Base-by-base conservation (phyloP, 306 rosid species). In the Dalbergia cochinchinensis region DNA sequence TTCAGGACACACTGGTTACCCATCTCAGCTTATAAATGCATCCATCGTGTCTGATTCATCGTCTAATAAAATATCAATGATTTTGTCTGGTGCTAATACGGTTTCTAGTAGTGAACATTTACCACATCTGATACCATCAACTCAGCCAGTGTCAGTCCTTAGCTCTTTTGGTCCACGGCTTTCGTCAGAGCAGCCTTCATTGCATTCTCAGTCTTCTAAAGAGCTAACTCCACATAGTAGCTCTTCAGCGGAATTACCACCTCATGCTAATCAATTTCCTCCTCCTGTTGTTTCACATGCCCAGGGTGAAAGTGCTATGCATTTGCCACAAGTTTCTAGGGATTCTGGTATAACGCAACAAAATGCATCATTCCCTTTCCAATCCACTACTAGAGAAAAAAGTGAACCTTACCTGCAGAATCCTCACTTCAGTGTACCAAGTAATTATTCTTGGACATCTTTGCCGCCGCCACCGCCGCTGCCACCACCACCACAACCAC, bases 381-480 rank as follows among this genome's bases (percentile, higher is more conserved):
- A 89, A 48, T 76, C 90, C 67, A 74, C 85, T 42, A 35, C 81
- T 58, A 77, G 86, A 51, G 91, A 77, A 72, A 79, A 77, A 31
- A 81, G 80, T 75, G 88, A 86, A 57, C 80, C 90, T 85, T 86
- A 74, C 86, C 84, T 31, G 88, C 94, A 91, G 62, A 84, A 80
- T 83, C 61, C 90, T 76, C 94, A 86, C 45, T 83, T 88, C 53
- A 55, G 82, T 65, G 71, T 65, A 41, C 87, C 88, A 41, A 87
- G 88, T 31, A 83, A 73, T 78, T 85, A 82, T 80, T 75, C 86
- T 55, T 84, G 92, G 94, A 76, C 87, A 57, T 73, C 92, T 67
- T 86, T 90, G 80, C 92, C 83, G 0, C 88, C 71, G 0, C 91
- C 91, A 0, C 92, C 88, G 2, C 92, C 71, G 2, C 85, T 78